Evolutionary conservation across 495 filamentous ascomycete species (phyloP).

Genomic region (Bacidia rubella): DNA sequence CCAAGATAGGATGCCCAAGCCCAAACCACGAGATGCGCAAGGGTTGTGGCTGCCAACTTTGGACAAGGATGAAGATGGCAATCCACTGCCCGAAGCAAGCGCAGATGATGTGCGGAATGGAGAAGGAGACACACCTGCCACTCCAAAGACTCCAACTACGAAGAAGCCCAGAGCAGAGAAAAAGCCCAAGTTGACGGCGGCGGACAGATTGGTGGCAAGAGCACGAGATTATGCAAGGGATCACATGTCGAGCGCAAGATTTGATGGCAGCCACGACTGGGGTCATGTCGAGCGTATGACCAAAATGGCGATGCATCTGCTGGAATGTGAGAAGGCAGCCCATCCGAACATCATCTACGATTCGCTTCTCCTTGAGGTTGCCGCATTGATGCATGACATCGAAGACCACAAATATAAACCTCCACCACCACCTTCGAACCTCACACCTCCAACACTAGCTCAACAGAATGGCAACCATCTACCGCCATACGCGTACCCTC

Average conservation of each 20-base stretch:
- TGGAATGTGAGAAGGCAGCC: slow-evolving; percentile 12
- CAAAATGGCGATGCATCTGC: slow-evolving; percentile 49
- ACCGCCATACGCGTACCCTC: neutral
- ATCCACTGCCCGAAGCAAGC: neutral
- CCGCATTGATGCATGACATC: slow-evolving; percentile 17
- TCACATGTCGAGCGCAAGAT: slow-evolving; percentile 53
- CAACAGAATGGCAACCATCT: slow-evolving; percentile 1
- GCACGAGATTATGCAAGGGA: slow-evolving; percentile 37
- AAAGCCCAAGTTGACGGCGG: neutral
- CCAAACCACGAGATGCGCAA: neutral
- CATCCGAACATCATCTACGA: slow-evolving; percentile 9
- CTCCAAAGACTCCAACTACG: neutral
- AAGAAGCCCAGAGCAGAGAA: slow-evolving; percentile 1
- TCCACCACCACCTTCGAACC: neutral
- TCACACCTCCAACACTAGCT: neutral
- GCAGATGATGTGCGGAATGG: neutral
- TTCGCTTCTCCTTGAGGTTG: slow-evolving; percentile 5
- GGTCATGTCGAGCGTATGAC: slow-evolving; percentile 70
- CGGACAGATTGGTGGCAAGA: slow-evolving; percentile 4
- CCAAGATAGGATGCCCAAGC: neutral
- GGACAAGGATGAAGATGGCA: slow-evolving; percentile 10
- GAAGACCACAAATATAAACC: slow-evolving; percentile 15
- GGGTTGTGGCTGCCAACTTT: slow-evolving; percentile 7
- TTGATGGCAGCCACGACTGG: slow-evolving; percentile 80
- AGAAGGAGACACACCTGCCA: neutral